These are phyloP conservation scores for Apiotrichum brassicae DNA, from an alignment of 1,284 basidiomycete genomes.

Conservation along the genomic window DNA sequence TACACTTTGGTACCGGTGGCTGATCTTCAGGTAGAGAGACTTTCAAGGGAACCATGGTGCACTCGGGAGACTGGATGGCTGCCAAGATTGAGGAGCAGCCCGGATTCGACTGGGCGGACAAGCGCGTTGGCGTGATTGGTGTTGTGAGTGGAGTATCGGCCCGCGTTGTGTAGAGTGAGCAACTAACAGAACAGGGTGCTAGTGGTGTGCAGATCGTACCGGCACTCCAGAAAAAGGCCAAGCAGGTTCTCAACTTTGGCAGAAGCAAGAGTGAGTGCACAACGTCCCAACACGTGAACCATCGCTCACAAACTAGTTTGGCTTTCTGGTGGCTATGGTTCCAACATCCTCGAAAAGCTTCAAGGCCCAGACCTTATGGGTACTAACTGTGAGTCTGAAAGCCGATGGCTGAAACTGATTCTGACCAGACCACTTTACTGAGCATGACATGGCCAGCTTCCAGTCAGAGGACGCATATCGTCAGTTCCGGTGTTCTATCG, in stretches of 20 bases:
- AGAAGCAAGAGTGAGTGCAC: conserved; percentile 5
- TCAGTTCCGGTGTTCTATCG: conserved; percentile 20
- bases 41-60: conserved; percentile 26
- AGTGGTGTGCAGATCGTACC: conserved; percentile 27
- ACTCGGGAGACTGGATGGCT: conserved; percentile 23
- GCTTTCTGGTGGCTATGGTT: conserved; percentile 25
- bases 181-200: conserved; percentile 2
- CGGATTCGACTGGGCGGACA: conserved; percentile 9
- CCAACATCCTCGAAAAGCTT: conserved; percentile 10
- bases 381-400: conserved; percentile 8
- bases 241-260: conserved; percentile 26
- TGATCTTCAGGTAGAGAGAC: conserved; percentile 1
- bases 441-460: conserved; percentile 17
- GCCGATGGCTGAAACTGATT: too few species aligned
- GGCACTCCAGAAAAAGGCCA: conserved; percentile 15
- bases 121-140: conserved; percentile 16
- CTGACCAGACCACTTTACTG: conserved; percentile 17
- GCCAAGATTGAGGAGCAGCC: conserved; percentile 4
- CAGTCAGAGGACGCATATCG: conserved; percentile 15
- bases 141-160: neutral
- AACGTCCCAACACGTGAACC: too few species aligned
- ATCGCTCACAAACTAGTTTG: conserved; percentile 12
- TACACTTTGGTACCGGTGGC: too few species aligned
- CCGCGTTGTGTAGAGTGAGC: neutral
- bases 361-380: neutral